Percentiles rank a stretch among this genome's conserved stretches.
Evolutionary conservation across 2,329 filamentous ascomycete genomes (phyloP).

Genomic region (Ceratocystis ficicola): DNA sequence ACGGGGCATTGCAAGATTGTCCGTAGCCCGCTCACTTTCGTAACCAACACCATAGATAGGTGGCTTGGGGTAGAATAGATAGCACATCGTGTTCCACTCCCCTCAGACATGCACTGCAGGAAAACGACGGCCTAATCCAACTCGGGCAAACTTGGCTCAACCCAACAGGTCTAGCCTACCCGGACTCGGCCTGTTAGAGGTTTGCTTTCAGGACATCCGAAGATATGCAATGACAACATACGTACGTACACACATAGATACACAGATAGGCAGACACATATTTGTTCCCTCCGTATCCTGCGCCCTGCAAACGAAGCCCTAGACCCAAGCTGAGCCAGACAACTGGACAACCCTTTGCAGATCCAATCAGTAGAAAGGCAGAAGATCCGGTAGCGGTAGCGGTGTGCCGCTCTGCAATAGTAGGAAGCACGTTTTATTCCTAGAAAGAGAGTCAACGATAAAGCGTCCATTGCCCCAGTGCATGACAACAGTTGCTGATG

Average conservation of each 20-base stretch:
- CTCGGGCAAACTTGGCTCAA: no score
- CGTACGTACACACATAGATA: no score
- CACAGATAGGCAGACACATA: no score
- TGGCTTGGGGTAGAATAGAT: no score
- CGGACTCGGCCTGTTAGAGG: not conserved
- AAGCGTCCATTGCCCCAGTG: no score
- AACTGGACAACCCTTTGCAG: not conserved
- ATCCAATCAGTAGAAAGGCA: not conserved
- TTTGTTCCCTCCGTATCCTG: not conserved
- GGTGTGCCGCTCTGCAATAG: not conserved
- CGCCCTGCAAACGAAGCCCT: not conserved
- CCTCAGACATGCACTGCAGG: not conserved
- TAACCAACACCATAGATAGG: no score
- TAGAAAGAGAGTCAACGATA: no score
- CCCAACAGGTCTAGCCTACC: no score
- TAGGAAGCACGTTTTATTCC: no score
- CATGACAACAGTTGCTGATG: no score
- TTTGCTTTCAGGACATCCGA: not conserved
- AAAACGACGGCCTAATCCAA: not conserved
- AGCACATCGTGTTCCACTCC: not conserved
- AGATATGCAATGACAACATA: not conserved
- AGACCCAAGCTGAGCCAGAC: not conserved
- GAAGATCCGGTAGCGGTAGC: not conserved
- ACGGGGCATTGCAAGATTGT: not conserved
- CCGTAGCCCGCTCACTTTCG: no score